Percentiles rank a stretch among this genome's conserved stretches.
Evolutionary conservation across 495 filamentous ascomycete genomes (phyloP).

Genomic region (Penicillium turbatum): DNA sequence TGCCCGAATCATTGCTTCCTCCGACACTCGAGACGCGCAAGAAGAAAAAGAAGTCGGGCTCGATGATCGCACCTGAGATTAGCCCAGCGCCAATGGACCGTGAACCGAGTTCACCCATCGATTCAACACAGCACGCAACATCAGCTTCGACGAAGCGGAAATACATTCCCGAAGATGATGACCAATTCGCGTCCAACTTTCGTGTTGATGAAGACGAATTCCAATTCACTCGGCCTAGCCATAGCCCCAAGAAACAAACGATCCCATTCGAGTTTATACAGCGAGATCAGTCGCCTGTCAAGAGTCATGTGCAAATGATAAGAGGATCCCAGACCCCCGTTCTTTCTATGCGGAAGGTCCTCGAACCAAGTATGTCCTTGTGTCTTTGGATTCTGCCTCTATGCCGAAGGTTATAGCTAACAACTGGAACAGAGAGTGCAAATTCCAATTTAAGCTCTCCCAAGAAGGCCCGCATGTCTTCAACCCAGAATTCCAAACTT

Average conservation of each 20-base stretch:
- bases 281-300: constrained; percentile 15
- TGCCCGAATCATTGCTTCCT: constrained; percentile 21
- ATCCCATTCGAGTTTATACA: constrained; percentile 7
- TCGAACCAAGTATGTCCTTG: constrained; percentile 56
- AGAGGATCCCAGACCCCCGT: constrained; percentile 13
- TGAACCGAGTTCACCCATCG: background rate
- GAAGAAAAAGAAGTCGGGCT: constrained; percentile 37
- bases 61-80: background rate
- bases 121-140: constrained; percentile 23
- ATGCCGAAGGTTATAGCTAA: constrained; percentile 16
- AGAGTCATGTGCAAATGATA: constrained; percentile 19
- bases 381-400: background rate
- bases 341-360: constrained; percentile 44
- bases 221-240: constrained; percentile 39
- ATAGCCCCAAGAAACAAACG: constrained; percentile 11
- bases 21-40: constrained; percentile 37
- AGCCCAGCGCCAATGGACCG: background rate
- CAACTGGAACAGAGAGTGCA: constrained; percentile 44
- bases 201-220: constrained; percentile 44
- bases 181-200: constrained; percentile 18
- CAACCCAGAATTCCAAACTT: constrained; percentile 15
- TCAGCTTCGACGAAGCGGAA: constrained; percentile 62
- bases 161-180: constrained; percentile 53
- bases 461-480: constrained; percentile 18
- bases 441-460: constrained; percentile 43